Percentiles rank a stretch among this genome's conserved stretches.
Conservation (phyloP, 495 filamentous ascomycete species). For the Trypethelium eluteriae region DNA sequence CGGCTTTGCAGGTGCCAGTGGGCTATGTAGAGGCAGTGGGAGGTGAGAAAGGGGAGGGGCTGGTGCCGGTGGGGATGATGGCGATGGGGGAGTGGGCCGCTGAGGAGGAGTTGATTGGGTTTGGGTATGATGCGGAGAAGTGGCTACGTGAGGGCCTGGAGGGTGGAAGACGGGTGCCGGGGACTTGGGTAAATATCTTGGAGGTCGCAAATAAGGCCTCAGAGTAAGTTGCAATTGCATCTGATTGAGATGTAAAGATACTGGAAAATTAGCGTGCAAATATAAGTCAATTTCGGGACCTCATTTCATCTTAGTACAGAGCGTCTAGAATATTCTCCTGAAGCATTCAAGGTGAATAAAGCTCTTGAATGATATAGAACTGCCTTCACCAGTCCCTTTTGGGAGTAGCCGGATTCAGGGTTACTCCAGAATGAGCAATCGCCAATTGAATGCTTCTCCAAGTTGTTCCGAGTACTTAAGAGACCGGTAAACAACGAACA, state of each 20-base stretch:
- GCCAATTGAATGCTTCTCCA: no score
- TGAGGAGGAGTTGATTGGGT: constrained; percentile 70
- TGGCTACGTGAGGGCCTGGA: constrained; percentile 40
- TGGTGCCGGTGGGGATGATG: constrained; percentile 77
- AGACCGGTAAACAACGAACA: no score
- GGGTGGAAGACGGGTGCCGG: constrained; percentile 36
- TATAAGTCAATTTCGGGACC: no score
- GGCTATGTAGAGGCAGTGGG: constrained; percentile 51
- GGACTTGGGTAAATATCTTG: constrained; percentile 43
- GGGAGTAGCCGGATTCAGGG: no score
- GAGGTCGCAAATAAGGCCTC: constrained; percentile 19
- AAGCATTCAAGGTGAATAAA: no score
- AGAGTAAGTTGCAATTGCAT: background rate
- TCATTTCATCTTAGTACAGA: no score
- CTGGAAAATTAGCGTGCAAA: no score
- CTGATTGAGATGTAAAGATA: background rate
- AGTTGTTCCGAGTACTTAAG: no score
- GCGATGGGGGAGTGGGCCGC: constrained; percentile 82
- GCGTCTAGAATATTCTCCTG: no score
- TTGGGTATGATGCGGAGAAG: constrained; percentile 62
- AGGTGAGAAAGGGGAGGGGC: constrained; percentile 39
- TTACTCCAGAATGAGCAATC: no score
- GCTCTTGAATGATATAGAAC: no score
- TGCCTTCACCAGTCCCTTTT: no score
- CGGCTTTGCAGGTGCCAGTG: constrained; percentile 68